Base-by-base conservation (phyloP, 1,139 yeast genomes). In the Diutina mesorugosa region DNA sequence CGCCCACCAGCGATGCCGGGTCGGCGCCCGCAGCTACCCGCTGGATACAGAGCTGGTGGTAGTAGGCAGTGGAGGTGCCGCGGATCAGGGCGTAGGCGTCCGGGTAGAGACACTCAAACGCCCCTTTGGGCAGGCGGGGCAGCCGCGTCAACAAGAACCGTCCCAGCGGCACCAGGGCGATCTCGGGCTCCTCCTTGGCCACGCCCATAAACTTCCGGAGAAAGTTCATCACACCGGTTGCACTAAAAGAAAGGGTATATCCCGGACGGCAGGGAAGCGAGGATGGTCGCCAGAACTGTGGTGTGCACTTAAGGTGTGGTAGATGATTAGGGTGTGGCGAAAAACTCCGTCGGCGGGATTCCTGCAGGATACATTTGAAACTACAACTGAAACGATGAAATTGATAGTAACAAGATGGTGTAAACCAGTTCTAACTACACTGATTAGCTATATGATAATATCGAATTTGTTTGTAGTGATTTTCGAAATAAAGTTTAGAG, bases 71-170 rank as follows among this genome's bases (percentile, higher is more conserved):
- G 2, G 87, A 76, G 1, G 95, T 86, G 59, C 80, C 81, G 54
- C 90, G 77, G 56, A 93, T 83, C 1, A 84, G 73, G 18, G 91
- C 84, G 56, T 82, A 83, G 0, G 96, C 93, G 63, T 90, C 96
- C 60, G 83, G 86, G 67, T 66, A 64, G 51, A 93, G 76, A 67
- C 97, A 90, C 68, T 93, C 97, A 51, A 84, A 75, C 35, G 84
- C 90, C 3, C 96, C 93, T 67, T 89, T 89, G 14, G 96, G 97
- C 7, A 96, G 87, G 16, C 77, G 78, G 8, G 89, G 88, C 4
- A 87, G 77, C 55, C 98, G 75, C 32, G 87, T 78, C 55, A 91
- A 74, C 65, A 78, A 87, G 57, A 93, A 76, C 68, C 84, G 86
- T 7, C 98, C 99, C 1, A 86, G 79, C 1, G 96, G 90, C 55